phyloP scores from a whole-genome alignment of 306 rosid species.

The Rosa chinensis region DNA sequence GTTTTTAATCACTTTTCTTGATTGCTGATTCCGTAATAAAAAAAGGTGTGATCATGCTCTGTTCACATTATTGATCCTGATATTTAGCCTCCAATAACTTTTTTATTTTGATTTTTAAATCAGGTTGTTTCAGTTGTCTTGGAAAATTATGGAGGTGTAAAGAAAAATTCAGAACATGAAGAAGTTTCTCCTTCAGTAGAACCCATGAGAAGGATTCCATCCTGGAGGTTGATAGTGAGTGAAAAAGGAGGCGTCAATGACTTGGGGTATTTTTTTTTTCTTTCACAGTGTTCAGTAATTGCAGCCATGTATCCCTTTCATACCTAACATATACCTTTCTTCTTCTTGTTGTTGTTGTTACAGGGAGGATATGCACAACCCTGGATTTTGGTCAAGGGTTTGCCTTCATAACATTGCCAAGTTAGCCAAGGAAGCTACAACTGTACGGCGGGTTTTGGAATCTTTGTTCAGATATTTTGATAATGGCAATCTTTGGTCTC shows the following conservation, averaged over 20 bases:
- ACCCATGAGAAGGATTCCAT: slow-evolving; percentile 37
- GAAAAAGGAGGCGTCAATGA: slow-evolving; percentile 58
- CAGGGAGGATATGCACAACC: slow-evolving; percentile 47
- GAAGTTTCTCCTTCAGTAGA: slow-evolving; percentile 5
- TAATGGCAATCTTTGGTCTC: slow-evolving; percentile 62
- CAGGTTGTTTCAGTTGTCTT: slow-evolving; percentile 68
- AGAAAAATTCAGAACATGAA: slow-evolving; percentile 27
- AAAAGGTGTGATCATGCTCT: not conserved
- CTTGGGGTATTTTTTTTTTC: slow-evolving; percentile 42
- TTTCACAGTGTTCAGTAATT: slow-evolving; percentile 12
- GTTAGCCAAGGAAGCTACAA: slow-evolving; percentile 77
- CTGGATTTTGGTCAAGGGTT: slow-evolving; percentile 66
- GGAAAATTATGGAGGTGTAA: slow-evolving; percentile 52
- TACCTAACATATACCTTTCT: slow-evolving; percentile 21
- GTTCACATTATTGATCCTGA: not conserved
- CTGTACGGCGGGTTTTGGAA: slow-evolving; percentile 63
- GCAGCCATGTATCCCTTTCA: slow-evolving; percentile 14
- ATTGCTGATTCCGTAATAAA: not conserved
- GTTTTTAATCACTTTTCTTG: not conserved
- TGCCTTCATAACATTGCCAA: slow-evolving; percentile 67
- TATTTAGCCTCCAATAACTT: slow-evolving; percentile 27
- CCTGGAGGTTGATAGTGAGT: slow-evolving; percentile 53
- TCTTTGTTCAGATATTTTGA: slow-evolving; percentile 70
- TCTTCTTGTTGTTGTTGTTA: slow-evolving; percentile 6
- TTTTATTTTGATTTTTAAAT: slow-evolving; percentile 27